A percentile compares a stretch with the other conserved stretches of the same genome.
Conservation (phyloP, 805 yeast genomes). For the Sugiyamaella chiloensis region DNA sequence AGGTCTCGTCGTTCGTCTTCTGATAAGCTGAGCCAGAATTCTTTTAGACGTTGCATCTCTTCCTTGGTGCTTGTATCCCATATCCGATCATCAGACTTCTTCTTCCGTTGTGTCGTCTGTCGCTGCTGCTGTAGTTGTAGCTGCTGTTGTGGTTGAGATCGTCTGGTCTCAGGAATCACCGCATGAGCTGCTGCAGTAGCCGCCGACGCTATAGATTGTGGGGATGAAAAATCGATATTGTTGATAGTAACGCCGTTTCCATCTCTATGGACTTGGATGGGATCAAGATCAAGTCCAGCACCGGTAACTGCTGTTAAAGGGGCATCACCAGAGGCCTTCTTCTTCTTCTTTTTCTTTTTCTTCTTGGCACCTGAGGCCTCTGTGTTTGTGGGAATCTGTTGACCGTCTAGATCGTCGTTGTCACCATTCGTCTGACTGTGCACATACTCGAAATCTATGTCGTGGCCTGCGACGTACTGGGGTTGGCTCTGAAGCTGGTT, state of each 20-base stretch:
- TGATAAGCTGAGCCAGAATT: conserved; percentile 65
- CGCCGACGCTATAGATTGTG: conserved; percentile 30
- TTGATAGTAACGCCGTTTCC: conserved; percentile 72
- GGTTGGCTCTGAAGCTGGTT: conserved; percentile 7
- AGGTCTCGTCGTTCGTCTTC: conserved; percentile 59
- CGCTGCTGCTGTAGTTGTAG: conserved; percentile 6
- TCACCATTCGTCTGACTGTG: not conserved
- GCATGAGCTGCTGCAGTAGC: conserved; percentile 21
- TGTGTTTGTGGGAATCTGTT: conserved; percentile 11
- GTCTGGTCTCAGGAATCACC: not conserved
- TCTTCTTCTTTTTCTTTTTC: conserved; percentile 37
- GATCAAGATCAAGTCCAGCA: conserved; percentile 34
- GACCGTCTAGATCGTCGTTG: too few relatives aligned
- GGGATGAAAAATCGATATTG: conserved; percentile 35
- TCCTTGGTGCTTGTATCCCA: conserved; percentile 47
- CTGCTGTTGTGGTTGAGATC: not conserved
- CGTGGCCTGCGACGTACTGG: conserved; percentile 29
- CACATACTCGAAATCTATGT: conserved; percentile 35
- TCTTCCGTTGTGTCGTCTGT: conserved; percentile 10
- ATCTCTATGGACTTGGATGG: conserved; percentile 54
- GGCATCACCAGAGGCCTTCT: conserved; percentile 30
- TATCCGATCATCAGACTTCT: conserved; percentile 31
- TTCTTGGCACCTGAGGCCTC: conserved; percentile 7
- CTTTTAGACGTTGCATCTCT: conserved; percentile 49
- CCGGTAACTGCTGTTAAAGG: too few relatives aligned